Evolutionary conservation across 1,284 basidiomycete genomes (phyloP), one percentile per base, ranked within the genome.

Genomic region (Pyrrhoderma noxium): DNA sequence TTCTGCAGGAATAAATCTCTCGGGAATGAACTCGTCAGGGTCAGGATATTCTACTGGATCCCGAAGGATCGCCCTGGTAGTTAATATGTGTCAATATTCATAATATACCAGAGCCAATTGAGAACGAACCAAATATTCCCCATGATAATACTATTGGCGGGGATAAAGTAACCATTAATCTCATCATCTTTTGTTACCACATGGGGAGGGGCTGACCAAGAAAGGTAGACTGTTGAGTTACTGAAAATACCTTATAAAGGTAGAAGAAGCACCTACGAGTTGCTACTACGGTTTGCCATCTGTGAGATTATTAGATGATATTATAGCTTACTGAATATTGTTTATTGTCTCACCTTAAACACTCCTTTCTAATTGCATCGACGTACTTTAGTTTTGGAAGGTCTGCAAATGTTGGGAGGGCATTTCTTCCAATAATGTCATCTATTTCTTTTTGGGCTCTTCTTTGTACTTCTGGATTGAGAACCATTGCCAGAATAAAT

Each of bases 381-480:
- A 81, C 58, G 59, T 82, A 85, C 3, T 82, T 80, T 25, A 86
- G 65, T 9, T 70, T 61, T 16, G 73, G 67, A 7, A 80, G 72
- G 64, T 87, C 85, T 42, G 67, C 64, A 58, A 82, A 78, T 2
- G 69, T 73, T 31, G 85, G 84, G 13, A 86, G 70, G 53, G 83
- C 70, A 56, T 79, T 74, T 51, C 63, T 64, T 47, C 81, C 80
- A 56, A 83, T 59, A 14, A 85, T 72, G 23, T 68, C 59, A 61
- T 85, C 82, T 53, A 85, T 72, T 61, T 85, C 81, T 49, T 66
- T 69, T 56, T 82, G 82, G 2, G 81, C 83, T 52, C 70, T 72
- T 56, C 64, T 69, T 51, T 71, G 68, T 22, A 73, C 72, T 43
- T 75, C 72, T 9, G 77, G 79, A 58, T 75, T 62, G n/a, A 76